Base-by-base conservation (phyloP, 2,329 filamentous ascomycete species). In the Pseudogymnoascus sp. region DNA sequence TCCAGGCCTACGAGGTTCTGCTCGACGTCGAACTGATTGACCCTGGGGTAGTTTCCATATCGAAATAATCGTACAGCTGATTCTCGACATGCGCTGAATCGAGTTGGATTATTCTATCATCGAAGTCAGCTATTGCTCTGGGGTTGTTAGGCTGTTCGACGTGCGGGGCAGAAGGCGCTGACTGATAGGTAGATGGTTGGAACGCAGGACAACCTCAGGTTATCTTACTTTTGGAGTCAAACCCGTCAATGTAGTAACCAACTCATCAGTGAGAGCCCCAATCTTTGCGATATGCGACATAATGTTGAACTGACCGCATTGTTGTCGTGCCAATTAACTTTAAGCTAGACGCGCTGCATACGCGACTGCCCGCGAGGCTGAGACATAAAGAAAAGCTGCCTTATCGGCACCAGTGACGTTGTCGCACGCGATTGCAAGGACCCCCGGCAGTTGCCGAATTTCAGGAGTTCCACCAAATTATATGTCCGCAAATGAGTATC, bases 271-370 rank as follows among this genome's bases (percentile, higher is more conserved):
- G 69, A 93, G 79, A 62, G 81, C 78, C 58, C 80, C 82, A 62
- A 93, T 75, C 71, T 80, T 82, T 66, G 87, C 84, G 69, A 86
- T 81, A 74, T 89, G 87, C 37, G 90, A 84, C 90, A 96, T 96
- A 33, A 31, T 63, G 60, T 28, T 31, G 28, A 35, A 41, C 33
- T 40, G 25, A 9, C 58, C 58, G 38, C 58, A 60, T 60, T 60
- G 58, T 28, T 60, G 58, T 60, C 35, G 58, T 60, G 58, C 58
- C 58, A 40, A 45, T 61, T 45, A 35, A 40, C 31, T 33, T 62
- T 38, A 38, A 18, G 61, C 43, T 35, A 62, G 52, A 62, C 61
- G 61, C 61, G 61, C 31, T 35, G 58, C 58, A 41, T 40, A 40
- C 58, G 49, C 49, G 49, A 55, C 49, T 55, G 49, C 3, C 28